Evolutionary conservation across 2,329 filamentous ascomycete species (phyloP).

Genomic region (Plectosphaerella sp.): DNA sequence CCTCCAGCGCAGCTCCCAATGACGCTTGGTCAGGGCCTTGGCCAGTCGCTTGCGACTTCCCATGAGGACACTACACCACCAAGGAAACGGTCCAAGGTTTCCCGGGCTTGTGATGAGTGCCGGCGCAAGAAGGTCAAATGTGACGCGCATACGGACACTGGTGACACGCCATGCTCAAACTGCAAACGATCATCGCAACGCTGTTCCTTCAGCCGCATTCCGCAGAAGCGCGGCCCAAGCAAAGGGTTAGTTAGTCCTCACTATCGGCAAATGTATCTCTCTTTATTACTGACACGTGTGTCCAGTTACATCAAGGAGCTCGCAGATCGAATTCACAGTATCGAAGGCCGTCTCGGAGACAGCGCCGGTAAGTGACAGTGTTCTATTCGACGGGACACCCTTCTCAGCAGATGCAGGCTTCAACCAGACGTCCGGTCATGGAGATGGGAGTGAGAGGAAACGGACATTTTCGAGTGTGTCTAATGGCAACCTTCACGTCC

Average conservation of each 20-base stretch:
- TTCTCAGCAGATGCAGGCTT: conserved; percentile 6
- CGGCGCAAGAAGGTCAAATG: conserved; percentile 87
- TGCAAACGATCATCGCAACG: conserved; percentile 71
- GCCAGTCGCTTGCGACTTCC: conserved; percentile 30
- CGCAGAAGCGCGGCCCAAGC: conserved; percentile 82
- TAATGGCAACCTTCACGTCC: conserved; percentile 29
- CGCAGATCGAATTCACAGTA: conserved; percentile 75
- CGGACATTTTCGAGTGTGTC: conserved; percentile 31
- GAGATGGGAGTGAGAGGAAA: conserved; percentile 20
- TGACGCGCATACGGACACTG: conserved; percentile 71
- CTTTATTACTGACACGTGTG: background rate
- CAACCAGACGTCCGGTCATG: background rate
- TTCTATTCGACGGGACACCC: conserved; percentile 31
- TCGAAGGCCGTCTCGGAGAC: conserved; percentile 68
- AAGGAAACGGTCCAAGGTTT: conserved; percentile 79
- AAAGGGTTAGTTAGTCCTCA: conserved; percentile 61
- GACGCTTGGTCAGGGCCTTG: conserved; percentile 30
- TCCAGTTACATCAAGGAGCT: conserved; percentile 87
- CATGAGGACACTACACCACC: conserved; percentile 59
- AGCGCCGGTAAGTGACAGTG: background rate
- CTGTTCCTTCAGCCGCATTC: conserved; percentile 82
- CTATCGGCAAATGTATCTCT: background rate
- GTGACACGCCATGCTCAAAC: conserved; percentile 72
- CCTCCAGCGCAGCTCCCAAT: conserved; percentile 26
- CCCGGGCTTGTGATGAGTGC: conserved; percentile 84